These are phyloP conservation scores for Knufia fluminis DNA, from an alignment of 2,329 filamentous ascomycete genomes.

Conservation along the genomic window DNA sequence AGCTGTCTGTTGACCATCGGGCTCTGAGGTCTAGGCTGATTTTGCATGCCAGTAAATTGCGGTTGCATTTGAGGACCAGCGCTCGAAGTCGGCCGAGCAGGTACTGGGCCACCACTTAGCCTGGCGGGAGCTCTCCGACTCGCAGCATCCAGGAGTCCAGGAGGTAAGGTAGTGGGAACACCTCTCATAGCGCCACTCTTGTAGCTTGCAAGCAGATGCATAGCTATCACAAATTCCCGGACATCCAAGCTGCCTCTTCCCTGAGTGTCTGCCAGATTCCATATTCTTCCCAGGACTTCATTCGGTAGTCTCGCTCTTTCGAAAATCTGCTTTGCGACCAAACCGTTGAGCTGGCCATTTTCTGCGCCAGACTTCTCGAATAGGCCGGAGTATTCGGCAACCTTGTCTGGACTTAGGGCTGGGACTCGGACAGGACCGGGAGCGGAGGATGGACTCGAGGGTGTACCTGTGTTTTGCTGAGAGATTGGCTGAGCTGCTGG, in stretches of 20 bases:
- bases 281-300: conserved; percentile 86
- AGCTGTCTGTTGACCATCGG: conserved; percentile 46
- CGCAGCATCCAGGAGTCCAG: conserved; percentile 83
- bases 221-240: conserved; percentile 94
- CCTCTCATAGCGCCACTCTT: conserved; percentile 73
- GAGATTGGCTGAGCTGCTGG: conserved; percentile 34
- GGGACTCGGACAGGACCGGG: conserved; percentile 73
- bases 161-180: conserved; percentile 70
- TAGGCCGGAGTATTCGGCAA: conserved; percentile 74
- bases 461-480: conserved; percentile 49
- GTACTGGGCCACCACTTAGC: conserved; percentile 44
- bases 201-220: conserved; percentile 90
- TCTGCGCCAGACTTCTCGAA: conserved; percentile 82
- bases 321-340: conserved; percentile 81
- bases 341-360: conserved; percentile 64
- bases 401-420: conserved; percentile 77
- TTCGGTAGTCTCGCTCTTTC: conserved; percentile 86
- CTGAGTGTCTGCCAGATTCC: conserved; percentile 89
- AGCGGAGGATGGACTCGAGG: conserved; percentile 35
- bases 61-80: conserved; percentile 51
- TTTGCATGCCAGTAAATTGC: conserved; percentile 62
- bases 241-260: conserved; percentile 77
- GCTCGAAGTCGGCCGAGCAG: conserved; percentile 41
- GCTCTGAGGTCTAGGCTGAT: conserved; percentile 46
- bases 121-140: conserved; percentile 53